These are phyloP conservation scores for Ochetophila trinervis DNA, from an alignment of 306 rosid species.

Conservation along the genomic window DNA sequence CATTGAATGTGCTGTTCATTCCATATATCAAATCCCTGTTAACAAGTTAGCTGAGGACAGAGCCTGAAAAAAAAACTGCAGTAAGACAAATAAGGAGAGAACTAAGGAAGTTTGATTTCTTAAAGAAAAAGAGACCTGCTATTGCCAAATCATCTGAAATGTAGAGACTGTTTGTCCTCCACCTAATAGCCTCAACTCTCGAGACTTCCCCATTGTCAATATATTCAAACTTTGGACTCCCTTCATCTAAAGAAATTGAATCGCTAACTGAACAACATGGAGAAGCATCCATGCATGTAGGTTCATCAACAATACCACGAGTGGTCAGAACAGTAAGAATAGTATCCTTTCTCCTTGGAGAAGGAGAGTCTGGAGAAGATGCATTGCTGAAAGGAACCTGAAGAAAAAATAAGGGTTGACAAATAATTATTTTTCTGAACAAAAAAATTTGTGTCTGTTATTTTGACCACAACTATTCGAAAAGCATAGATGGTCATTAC, in stretches of 20 bases:
- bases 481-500: too few relatives aligned
- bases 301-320: slow-evolving; percentile 13
- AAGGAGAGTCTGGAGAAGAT: slow-evolving; percentile 7
- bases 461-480: too few relatives aligned
- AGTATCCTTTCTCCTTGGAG: slow-evolving; percentile 20
- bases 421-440: too few relatives aligned
- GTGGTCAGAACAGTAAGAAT: slow-evolving; percentile 16
- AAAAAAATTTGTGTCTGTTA: too few relatives aligned
- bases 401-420: too few relatives aligned
- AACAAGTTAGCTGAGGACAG: not conserved
- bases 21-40: not conserved
- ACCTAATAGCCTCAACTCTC: slow-evolving; percentile 33
- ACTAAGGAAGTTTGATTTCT: not conserved
- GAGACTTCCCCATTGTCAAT: slow-evolving; percentile 26
- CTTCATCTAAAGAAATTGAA: slow-evolving; percentile 37
- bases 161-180: slow-evolving; percentile 27
- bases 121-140: not conserved
- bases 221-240: slow-evolving; percentile 35
- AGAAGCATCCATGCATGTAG: slow-evolving; percentile 27
- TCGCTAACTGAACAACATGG: slow-evolving; percentile 31
- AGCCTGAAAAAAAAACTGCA: not conserved
- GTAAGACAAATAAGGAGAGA: not conserved
- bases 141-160: slow-evolving; percentile 31
- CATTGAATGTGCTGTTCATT: slow-evolving; percentile 13
- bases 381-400: slow-evolving; percentile 23